These are phyloP conservation scores for Dioscorea zingiberensis DNA, from an alignment of 106 monocot genomes.

Conservation along the genomic window DNA sequence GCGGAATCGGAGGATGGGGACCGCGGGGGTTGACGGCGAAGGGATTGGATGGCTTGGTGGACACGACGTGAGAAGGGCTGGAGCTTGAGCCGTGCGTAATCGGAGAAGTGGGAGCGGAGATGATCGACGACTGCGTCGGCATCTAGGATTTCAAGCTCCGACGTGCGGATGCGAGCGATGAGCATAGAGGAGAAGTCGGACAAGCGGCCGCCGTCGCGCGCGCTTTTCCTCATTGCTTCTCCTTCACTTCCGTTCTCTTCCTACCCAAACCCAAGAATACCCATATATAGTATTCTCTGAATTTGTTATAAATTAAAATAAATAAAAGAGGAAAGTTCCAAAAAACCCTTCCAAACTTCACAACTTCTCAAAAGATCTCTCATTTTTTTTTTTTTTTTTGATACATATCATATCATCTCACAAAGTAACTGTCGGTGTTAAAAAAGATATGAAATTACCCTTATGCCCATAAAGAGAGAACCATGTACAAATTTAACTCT, in stretches of 20 bases:
- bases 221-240: conserved; percentile 25
- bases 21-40: conserved; percentile 5
- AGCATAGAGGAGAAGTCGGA: conserved; percentile 17
- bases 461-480: no score
- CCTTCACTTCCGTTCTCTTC: background rate
- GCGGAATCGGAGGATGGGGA: background rate
- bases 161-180: conserved; percentile 34
- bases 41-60: conserved; percentile 14
- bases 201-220: conserved; percentile 14
- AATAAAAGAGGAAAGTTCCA: no score
- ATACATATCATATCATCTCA: no score
- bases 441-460: no score
- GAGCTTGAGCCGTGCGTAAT: conserved; percentile 42
- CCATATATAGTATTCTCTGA: no score
- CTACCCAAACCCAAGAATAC: background rate
- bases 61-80: conserved; percentile 42
- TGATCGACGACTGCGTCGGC: conserved; percentile 18
- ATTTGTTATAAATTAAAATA: no score
- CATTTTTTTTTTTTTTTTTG: no score
- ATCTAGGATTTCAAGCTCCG: conserved; percentile 10
- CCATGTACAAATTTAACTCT: no score
- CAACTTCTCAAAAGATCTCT: no score
- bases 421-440: no score
- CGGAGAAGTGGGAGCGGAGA: conserved; percentile 39
- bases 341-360: no score